Evolutionary conservation across 441 rosid species (phyloP).

Genomic region (Adansonia gregorii): DNA sequence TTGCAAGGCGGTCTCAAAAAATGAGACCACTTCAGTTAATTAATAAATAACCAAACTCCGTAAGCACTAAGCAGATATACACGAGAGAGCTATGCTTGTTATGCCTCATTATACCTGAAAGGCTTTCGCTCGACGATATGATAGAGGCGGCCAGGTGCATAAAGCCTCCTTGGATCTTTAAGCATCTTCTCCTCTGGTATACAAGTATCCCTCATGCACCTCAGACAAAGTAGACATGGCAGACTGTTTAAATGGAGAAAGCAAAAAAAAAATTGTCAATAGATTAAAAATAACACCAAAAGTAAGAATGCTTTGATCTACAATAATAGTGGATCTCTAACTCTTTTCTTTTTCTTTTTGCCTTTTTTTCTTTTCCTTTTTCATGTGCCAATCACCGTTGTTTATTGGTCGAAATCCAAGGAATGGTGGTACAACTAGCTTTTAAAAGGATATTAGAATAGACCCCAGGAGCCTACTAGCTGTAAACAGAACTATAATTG

Average conservation of each 20-base stretch:
- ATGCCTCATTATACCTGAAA: slow-evolving; percentile 54
- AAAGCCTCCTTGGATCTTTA: slow-evolving; percentile 90
- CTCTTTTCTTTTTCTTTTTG: background rate
- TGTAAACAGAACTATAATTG: slow-evolving; percentile 8
- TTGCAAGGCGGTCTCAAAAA: background rate
- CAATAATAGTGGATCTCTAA: background rate
- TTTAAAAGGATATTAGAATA: background rate
- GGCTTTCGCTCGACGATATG: slow-evolving; percentile 91
- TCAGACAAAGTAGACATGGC: slow-evolving; percentile 82
- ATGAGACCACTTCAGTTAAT: background rate
- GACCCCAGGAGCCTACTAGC: slow-evolving; percentile 16
- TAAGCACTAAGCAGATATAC: background rate
- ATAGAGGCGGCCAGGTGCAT: slow-evolving; percentile 96
- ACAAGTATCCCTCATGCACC: slow-evolving; percentile 93
- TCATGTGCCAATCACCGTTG: background rate
- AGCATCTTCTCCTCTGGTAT: slow-evolving; percentile 80
- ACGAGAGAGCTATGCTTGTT: background rate
- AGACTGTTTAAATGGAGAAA: slow-evolving; percentile 54
- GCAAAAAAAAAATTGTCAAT: slow-evolving; percentile 9
- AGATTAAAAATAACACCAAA: slow-evolving; percentile 3
- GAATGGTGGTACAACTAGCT: background rate
- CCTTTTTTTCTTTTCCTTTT: background rate
- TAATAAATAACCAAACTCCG: background rate
- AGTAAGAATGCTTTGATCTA: background rate
- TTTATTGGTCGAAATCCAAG: background rate